A percentile compares a stretch with the other conserved stretches of the same genome.
Evolutionary conservation across 2,329 filamentous ascomycete species (phyloP).

Genomic region (Talaromyces pinophilus): DNA sequence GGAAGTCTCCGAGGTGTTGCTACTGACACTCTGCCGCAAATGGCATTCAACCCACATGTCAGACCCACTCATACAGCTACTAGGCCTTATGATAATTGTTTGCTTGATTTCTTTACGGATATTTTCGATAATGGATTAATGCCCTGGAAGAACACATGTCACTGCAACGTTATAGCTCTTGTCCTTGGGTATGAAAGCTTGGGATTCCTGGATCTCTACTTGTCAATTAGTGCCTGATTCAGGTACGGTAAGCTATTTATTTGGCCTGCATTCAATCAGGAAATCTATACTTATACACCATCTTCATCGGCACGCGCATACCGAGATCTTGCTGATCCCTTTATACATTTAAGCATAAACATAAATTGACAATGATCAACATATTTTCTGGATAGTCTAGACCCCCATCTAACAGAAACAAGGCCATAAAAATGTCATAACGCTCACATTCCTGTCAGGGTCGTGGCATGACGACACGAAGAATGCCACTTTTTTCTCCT

Average conservation of each 20-base stretch:
- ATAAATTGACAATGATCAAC: neutral
- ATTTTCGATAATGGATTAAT: neutral
- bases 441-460: neutral
- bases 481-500: neutral
- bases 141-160: neutral
- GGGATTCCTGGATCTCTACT: neutral
- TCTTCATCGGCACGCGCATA: neutral
- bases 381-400: neutral
- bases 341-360: conserved; percentile 3
- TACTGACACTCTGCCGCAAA: neutral
- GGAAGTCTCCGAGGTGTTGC: neutral
- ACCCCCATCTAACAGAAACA: neutral
- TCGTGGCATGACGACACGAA: conserved; percentile 4
- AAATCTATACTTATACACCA: neutral
- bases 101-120: neutral
- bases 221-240: neutral
- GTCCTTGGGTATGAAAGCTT: neutral
- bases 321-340: conserved; percentile 7
- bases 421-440: neutral
- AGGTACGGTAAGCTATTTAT: neutral
- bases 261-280: neutral
- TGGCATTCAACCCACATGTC: conserved; percentile 1
- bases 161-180: neutral
- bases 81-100: neutral
- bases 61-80: neutral